A percentile compares a stretch with the other conserved stretches of the same genome.
phyloP scores from a whole-genome alignment of 1,139 yeast species.

The Blastobotrys aristatus region DNA sequence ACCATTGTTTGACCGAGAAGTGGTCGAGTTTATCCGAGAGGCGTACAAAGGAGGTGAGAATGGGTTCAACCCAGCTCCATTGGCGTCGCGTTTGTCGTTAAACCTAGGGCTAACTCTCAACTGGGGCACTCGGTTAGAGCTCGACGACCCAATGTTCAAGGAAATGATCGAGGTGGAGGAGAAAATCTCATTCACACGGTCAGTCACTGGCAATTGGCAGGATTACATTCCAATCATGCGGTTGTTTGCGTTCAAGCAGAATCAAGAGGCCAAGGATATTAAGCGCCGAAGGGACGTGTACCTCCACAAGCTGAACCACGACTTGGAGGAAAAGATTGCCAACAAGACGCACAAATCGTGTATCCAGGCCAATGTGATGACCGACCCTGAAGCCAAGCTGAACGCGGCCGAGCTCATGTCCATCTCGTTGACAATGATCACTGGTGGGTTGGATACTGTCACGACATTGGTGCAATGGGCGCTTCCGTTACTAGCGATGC shows the following conservation, averaged over 20 bases:
- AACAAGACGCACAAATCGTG: constrained; percentile 32
- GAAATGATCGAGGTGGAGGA: constrained; percentile 63
- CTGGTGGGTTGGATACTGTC: constrained; percentile 72
- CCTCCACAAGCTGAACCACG: constrained; percentile 35
- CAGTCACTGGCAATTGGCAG: constrained; percentile 57
- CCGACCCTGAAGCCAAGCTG: constrained; percentile 27
- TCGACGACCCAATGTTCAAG: constrained; percentile 39
- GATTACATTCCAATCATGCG: constrained; percentile 58
- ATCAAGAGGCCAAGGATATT: constrained; percentile 37
- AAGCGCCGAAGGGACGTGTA: constrained; percentile 50
- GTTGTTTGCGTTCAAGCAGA: constrained; percentile 25
- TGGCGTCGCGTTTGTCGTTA: constrained; percentile 47
- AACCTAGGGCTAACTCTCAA: constrained; percentile 53
- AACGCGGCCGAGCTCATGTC: constrained; percentile 48
- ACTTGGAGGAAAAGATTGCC: constrained; percentile 26
- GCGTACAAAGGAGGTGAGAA: constrained; percentile 16
- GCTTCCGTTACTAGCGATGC: constrained; percentile 49
- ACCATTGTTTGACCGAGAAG: constrained; percentile 43
- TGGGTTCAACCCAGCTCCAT: constrained; percentile 41
- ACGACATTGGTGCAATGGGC: constrained; percentile 56
- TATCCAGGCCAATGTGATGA: constrained; percentile 42
- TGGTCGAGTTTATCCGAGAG: constrained; percentile 25
- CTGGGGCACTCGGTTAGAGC: constrained; percentile 54
- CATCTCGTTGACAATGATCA: constrained; percentile 64
- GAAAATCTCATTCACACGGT: constrained; percentile 53